Base-by-base conservation (phyloP, 352 stramenopile species). In the Thraustochytrium sp. region DNA sequence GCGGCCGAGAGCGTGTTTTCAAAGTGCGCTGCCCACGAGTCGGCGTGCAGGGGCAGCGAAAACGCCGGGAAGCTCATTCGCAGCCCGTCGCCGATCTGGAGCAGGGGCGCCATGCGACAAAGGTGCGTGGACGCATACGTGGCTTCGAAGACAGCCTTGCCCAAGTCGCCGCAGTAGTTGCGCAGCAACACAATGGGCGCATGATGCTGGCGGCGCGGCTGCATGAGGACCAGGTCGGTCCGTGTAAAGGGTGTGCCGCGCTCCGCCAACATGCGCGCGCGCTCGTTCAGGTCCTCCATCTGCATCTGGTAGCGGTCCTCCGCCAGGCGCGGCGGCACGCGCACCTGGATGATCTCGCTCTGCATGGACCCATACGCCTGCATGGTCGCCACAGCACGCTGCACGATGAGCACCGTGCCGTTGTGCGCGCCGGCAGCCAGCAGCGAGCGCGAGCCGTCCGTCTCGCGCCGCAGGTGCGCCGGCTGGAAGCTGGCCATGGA, bases 1-100 rank as follows among this genome's bases (percentile, higher is more conserved):
- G 59, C 59, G 1, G 34, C 40, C 8, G 59, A 18, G 8, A 49
- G 46, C 8, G 59, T 16, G 36, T 21, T 31, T 13, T 72, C 59
- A 44, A 42, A 72, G 26, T 72, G 59, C 29, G 59, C 34, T 21
- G 59, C 36, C 59, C 59, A 72, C 40, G 59, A 72, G 2, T 72
- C 59, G 11, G 59, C 59, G 40, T 42, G 59, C 59, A 72, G 40
- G 0, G 59, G 59, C 59, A 72, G 42, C 0, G 59, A 72, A 72
- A 72, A 72, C 16, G 59, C 34, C 21, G 59, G 59, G 26, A 72
- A 72, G 36, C 59, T 72, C 59, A 72, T 72, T 11, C 59, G 59
- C 3, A 72, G 40, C 9, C 59, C 59, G 26, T 72, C 59, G 16
- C 59, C 59, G 46, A 72, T 72, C 26, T 72, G 59, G 8, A 72